A percentile compares a stretch with the other conserved stretches of the same genome.
Conservation (phyloP, 345 rosid genomes). For the Lenwebbia sp. region DNA sequence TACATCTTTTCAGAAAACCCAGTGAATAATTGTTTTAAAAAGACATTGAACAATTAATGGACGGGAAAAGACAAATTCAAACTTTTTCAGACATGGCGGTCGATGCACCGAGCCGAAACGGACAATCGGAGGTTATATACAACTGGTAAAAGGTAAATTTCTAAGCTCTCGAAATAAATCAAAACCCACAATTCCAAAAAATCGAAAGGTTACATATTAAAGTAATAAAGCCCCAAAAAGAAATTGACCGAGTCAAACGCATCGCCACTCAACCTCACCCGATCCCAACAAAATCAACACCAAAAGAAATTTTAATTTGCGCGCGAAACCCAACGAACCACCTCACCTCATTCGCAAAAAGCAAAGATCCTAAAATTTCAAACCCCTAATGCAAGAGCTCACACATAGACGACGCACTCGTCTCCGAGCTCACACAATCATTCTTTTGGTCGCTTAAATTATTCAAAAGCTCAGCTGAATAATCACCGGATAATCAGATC, state of each 20-base stretch:
- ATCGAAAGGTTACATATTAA: conserved; percentile 17
- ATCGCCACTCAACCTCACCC: conserved; percentile 21
- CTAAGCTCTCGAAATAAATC: conserved; percentile 3
- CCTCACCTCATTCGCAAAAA: background rate
- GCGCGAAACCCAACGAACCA: conserved; percentile 43
- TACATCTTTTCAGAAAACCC: background rate
- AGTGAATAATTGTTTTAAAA: background rate
- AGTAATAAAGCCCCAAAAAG: conserved; percentile 10
- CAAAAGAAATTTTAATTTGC: conserved; percentile 6
- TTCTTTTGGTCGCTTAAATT: too few species aligned
- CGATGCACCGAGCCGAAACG: conserved; percentile 18
- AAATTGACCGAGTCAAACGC: conserved; percentile 48
- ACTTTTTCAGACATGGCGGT: conserved; percentile 46
- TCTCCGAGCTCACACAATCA: background rate
- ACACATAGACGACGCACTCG: background rate
- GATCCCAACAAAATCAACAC: conserved; percentile 21
- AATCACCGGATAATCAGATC: conserved; percentile 60
- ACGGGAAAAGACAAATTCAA: conserved; percentile 53
- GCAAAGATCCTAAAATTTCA: background rate
- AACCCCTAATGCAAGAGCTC: background rate
- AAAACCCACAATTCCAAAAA: conserved; percentile 16
- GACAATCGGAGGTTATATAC: conserved; percentile 16
- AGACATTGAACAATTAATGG: conserved; percentile 3
- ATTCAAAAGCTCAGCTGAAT: background rate
- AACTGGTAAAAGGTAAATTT: background rate